phyloP scores from a whole-genome alignment of 768 basidiomycete genomes.

The Phanerochaete carnosa region DNA sequence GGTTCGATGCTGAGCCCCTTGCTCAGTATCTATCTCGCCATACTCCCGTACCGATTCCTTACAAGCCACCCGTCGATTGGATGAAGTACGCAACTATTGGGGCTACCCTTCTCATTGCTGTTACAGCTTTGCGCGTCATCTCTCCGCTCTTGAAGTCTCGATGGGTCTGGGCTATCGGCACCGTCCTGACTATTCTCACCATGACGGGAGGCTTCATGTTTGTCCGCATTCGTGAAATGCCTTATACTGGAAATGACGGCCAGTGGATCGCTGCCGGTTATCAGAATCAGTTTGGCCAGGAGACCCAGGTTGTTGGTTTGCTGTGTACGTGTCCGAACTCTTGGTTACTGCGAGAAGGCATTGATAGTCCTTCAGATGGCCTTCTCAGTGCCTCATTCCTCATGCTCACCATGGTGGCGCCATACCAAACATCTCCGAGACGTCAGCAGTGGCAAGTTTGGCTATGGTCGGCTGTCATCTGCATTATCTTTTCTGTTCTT shows the following conservation, averaged over 20 bases:
- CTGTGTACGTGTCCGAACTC: conserved; percentile 64
- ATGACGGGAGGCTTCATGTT: conserved; percentile 98
- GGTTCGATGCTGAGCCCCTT: conserved; percentile 76
- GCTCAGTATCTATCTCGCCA: conserved; percentile 70
- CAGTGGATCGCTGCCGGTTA: conserved; percentile 87
- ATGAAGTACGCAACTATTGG: conserved; percentile 47
- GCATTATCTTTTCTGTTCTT: conserved; percentile 84
- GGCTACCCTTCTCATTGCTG: conserved; percentile 42
- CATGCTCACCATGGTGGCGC: conserved; percentile 79
- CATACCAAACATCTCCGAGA: conserved; percentile 64
- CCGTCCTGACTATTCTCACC: conserved; percentile 61
- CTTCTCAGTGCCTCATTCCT: conserved; percentile 73
- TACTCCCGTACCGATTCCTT: conserved; percentile 81
- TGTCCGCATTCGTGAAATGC: conserved; percentile 81
- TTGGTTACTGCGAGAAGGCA: neutral
- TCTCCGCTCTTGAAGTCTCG: conserved; percentile 63
- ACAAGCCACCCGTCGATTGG: conserved; percentile 77
- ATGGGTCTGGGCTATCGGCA: conserved; percentile 73
- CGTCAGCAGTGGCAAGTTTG: conserved; percentile 87
- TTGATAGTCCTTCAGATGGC: conserved; percentile 56
- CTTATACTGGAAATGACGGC: conserved; percentile 61
- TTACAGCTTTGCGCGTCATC: conserved; percentile 54
- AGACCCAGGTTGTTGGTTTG: conserved; percentile 81
- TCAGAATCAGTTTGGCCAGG: conserved; percentile 89
- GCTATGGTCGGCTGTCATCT: conserved; percentile 78